These are phyloP conservation scores for Escallonia herrerae DNA, from an alignment of 129 eudicot genomes.

Conservation along the genomic window DNA sequence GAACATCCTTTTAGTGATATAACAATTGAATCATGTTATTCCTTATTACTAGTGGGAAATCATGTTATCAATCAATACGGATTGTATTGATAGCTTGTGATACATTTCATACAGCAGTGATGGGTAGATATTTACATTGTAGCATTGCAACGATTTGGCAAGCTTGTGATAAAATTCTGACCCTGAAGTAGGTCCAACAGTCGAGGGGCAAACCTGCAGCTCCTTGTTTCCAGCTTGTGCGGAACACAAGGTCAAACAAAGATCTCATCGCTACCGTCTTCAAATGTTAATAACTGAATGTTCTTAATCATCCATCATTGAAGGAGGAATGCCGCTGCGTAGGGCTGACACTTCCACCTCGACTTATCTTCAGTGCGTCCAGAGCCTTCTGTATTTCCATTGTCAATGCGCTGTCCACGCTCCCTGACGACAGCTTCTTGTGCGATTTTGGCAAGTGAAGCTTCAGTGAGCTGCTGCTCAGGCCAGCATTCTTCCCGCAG, in stretches of 20 bases:
- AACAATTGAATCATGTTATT: too few species aligned
- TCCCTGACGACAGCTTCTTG: slow-evolving; percentile 80
- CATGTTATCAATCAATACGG: too few species aligned
- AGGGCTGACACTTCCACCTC: slow-evolving; percentile 71
- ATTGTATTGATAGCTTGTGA: too few species aligned
- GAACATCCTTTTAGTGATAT: too few species aligned
- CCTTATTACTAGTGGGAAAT: too few species aligned
- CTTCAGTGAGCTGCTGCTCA: slow-evolving; percentile 88
- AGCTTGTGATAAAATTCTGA: too few species aligned
- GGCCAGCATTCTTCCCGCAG: slow-evolving; percentile 88
- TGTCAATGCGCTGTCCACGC: slow-evolving; percentile 97
- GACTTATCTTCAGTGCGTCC: slow-evolving; percentile 59
- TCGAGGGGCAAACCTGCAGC: too few species aligned
- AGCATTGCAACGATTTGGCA: too few species aligned
- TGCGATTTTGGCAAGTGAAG: slow-evolving; percentile 94
- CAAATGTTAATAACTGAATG: background rate
- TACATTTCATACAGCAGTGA: too few species aligned
- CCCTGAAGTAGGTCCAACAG: too few species aligned
- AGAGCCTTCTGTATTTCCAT: slow-evolving; percentile 94
- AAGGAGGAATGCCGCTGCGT: slow-evolving; percentile 50
- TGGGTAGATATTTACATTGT: too few species aligned
- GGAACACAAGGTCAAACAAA: background rate
- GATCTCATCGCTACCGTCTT: too few species aligned
- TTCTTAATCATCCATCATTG: slow-evolving; percentile 30
- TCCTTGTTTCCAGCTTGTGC: background rate